Base-by-base conservation (phyloP, 2,329 filamentous ascomycete species). In the Furcasterigmium furcatum region DNA sequence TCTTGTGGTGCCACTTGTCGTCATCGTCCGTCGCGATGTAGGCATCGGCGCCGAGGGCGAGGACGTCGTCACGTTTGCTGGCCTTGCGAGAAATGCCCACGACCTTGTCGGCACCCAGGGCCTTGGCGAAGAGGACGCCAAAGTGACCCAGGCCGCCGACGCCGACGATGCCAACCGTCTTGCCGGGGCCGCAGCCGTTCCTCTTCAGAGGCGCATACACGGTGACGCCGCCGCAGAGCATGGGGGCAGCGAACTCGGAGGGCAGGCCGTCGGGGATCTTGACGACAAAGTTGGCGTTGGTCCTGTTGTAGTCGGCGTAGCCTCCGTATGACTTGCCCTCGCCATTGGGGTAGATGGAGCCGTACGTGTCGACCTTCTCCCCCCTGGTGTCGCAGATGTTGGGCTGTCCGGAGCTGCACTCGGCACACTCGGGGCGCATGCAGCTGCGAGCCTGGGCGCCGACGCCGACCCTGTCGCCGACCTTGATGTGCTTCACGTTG, bases 181-280 rank as follows among this genome's bases (percentile, higher is more conserved):
- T 88, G 9, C 84, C 84, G 0, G 83, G 83, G 0, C 85, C 86
- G 41, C 75, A 79, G 2, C 79, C 80, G 51, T 85, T 78, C 40
- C 80, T 72, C 55, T 70, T 71, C 36, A 90, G 62, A 1, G 86
- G 85, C 9, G 74, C 71, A 58, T 75, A 90, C 6, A 85, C 71
- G 0, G 86, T 90, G 25, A 88, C 74, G 10, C 87, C 85, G 20
- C 77, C 86, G 57, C 86, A 89, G 24, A 89, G 70, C 77, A 89
- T 81, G 4, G 85, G 84, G 18, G 85, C 73, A 3, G 71, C 70
- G 35, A 64, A 50, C 41, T 68, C 71, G 1, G 63, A 64, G 2
- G 60, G 51, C 5, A 76, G 46, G 4, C 60, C 61, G 3, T 70
- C 64, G 7, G 71, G 72, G 38, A 76, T 72, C 52, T 68, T 70